phyloP scores from a whole-genome alignment of 2,329 filamentous ascomycete genomes.

The Triangularia verruculosa region DNA sequence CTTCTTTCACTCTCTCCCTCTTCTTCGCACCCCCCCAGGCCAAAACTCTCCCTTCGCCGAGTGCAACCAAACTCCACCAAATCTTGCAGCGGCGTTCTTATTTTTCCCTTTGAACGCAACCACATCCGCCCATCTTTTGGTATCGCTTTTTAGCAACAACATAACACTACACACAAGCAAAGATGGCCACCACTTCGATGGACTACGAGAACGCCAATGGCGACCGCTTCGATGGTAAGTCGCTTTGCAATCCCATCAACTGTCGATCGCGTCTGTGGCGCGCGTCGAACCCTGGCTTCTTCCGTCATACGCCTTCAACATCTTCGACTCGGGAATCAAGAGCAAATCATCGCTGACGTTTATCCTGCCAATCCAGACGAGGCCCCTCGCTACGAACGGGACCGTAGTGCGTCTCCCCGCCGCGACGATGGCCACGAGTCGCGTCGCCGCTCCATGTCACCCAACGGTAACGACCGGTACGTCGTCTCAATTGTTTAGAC shows the following conservation, averaged over 20 bases:
- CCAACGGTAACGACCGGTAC: constrained; percentile 54
- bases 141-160: constrained; percentile 9
- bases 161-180: constrained; percentile 22
- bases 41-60: neutral
- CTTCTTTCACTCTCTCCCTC: neutral
- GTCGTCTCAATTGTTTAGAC: constrained; percentile 11
- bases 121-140: neutral
- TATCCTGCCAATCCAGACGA: constrained; percentile 48
- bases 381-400: constrained; percentile 62
- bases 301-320: neutral
- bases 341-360: constrained; percentile 20
- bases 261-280: neutral
- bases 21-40: neutral
- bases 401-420: constrained; percentile 64
- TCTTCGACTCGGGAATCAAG: constrained; percentile 1
- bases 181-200: constrained; percentile 64
- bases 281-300: neutral
- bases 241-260: neutral
- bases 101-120: neutral
- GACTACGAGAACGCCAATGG: constrained; percentile 68
- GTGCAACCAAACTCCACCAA: constrained; percentile 6
- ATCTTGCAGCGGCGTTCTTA: neutral
- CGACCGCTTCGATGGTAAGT: constrained; percentile 64
- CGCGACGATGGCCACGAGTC: constrained; percentile 59
- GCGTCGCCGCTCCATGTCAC: constrained; percentile 62